Conservation (phyloP, 345 rosid genomes). For the Bruguiera parviflora region DNA sequence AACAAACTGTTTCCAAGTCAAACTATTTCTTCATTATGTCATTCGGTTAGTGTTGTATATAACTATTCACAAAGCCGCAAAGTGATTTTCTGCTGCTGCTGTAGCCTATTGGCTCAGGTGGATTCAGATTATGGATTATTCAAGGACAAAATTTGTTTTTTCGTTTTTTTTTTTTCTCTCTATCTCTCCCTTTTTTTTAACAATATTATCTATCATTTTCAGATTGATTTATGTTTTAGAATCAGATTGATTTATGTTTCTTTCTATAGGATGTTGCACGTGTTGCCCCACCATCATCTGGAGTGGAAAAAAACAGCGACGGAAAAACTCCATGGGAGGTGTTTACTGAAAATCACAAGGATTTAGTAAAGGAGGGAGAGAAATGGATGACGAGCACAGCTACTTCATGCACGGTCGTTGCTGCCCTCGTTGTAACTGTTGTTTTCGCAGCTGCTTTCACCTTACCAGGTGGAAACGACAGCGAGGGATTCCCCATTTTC, state of each 20-base stretch:
- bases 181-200: not conserved
- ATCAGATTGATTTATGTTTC: not conserved
- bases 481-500: not conserved
- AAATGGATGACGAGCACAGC: not conserved
- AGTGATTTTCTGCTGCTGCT: not conserved
- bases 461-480: not conserved
- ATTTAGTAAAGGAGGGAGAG: not conserved
- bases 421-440: not conserved
- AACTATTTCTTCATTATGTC: no score
- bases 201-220: not conserved
- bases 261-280: not conserved
- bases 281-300: not conserved
- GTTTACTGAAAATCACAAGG: conserved; percentile 1
- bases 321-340: not conserved
- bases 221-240: no score
- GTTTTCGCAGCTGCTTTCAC: not conserved
- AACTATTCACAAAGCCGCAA: not conserved
- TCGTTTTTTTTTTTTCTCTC: not conserved
- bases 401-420: not conserved
- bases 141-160: no score
- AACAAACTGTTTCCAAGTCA: no score
- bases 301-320: not conserved
- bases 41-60: no score
- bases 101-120: not conserved
- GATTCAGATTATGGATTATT: no score